Evolutionary conservation across 768 basidiomycete species (phyloP), one percentile per base, ranked within the genome.

Genomic region (Mycena latifolia): DNA sequence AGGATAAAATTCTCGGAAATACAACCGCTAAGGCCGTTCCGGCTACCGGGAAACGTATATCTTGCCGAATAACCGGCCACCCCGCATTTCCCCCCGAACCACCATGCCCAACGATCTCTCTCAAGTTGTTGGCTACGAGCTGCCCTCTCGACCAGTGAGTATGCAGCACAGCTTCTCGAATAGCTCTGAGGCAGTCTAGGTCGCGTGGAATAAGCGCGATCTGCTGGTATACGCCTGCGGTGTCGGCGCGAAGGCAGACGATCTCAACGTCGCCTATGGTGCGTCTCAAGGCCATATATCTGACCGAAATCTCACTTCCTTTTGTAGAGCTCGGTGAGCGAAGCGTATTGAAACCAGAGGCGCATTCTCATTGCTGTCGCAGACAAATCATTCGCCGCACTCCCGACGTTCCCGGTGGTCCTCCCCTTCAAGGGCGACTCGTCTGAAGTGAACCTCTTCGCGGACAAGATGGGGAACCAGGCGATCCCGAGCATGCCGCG

Each of bases 331-430:
- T 89, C 45, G 82, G 88, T 89, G 69, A 75, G 82, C 29, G 12
- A 31, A 24, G 25, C 17, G 12, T 11, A n/a, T 48, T 17, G 18
- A 22, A 4, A n/a, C 8, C n/a, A 3, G n/a, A 22, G 2, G n/a
- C 43, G n/a, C 5, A 22, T 4, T 22, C 47, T 25, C 27, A 48
- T 48, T n/a, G 15, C 37, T 18, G 15, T 39, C 8, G 6, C 64
- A 92, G 91, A 91, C 78, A 83, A 85, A 65, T 80, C 85, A 29
- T 96, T 92, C 77, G 81, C 90, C 17, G 87, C 93, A 3, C 82
- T 96, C 72, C 94, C 95, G 11, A 95, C 94, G 0, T 96, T 91
- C 76, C 94, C 94, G 2, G 92, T 94, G 18, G 92, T 93, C 0
- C 84, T 96, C 7, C 79, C 77, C 29, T 83, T 94, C 73, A 95